A percentile compares a stretch with the other conserved stretches of the same genome.
phyloP scores from a whole-genome alignment of 2,329 filamentous ascomycete genomes.

The Trichoderma atrobrunneum region DNA sequence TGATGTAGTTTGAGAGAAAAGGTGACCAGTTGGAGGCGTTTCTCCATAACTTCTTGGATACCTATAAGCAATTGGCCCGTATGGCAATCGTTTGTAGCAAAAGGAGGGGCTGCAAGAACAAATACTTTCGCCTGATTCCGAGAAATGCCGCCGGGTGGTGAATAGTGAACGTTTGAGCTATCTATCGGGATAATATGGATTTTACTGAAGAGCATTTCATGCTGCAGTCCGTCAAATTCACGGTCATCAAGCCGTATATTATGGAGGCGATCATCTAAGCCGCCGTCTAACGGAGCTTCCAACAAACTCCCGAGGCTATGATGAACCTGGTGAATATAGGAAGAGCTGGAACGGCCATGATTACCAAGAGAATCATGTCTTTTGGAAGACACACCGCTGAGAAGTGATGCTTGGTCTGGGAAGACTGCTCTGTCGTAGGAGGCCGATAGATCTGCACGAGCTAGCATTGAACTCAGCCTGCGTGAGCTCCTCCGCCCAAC shows the following conservation, averaged over 20 bases:
- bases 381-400: slow-evolving; percentile 47
- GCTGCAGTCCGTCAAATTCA: slow-evolving; percentile 67
- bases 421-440: slow-evolving; percentile 82
- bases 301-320: slow-evolving; percentile 60
- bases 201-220: slow-evolving; percentile 70
- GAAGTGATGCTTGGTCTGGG: slow-evolving; percentile 57
- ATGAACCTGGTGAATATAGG: slow-evolving; percentile 46
- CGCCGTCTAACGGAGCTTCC: slow-evolving; percentile 65
- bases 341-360: slow-evolving; percentile 39
- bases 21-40: slow-evolving; percentile 64
- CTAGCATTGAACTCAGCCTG: slow-evolving; percentile 86
- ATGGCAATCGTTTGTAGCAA: slow-evolving; percentile 51
- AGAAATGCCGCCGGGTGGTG: slow-evolving; percentile 52
- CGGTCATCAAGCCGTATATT: slow-evolving; percentile 71
- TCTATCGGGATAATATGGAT: slow-evolving; percentile 66
- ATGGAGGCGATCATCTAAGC: slow-evolving; percentile 69
- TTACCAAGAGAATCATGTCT: slow-evolving; percentile 68
- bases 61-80: slow-evolving; percentile 61
- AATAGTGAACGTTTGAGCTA: slow-evolving; percentile 59
- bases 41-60: slow-evolving; percentile 67
- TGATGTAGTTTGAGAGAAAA: slow-evolving; percentile 52
- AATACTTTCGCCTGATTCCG: slow-evolving; percentile 61
- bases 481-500: slow-evolving; percentile 62
- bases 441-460: slow-evolving; percentile 79
- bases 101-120: slow-evolving; percentile 60